These are phyloP conservation scores for Cutaneotrichosporon sp. DNA, from an alignment of 1,284 basidiomycete species.

Conservation along the genomic window DNA sequence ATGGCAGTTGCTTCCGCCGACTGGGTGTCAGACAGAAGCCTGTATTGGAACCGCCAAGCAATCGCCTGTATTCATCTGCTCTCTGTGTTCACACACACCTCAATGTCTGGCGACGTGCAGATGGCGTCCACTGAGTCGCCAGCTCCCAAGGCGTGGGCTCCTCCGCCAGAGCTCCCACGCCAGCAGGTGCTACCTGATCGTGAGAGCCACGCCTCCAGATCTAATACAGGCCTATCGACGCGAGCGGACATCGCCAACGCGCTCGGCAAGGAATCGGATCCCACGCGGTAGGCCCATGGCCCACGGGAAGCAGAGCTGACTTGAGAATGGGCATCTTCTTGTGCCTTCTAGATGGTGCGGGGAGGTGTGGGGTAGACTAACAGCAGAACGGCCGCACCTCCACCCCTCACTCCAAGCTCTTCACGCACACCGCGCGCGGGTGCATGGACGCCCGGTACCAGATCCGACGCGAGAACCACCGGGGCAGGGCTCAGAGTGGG, in stretches of 20 bases:
- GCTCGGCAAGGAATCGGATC: slow-evolving; percentile 31
- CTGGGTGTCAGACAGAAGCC: not conserved
- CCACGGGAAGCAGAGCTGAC: not conserved
- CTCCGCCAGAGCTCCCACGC: not conserved
- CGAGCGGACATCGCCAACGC: slow-evolving; percentile 18
- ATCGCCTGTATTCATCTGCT: not conserved
- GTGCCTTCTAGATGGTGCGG: slow-evolving; percentile 20
- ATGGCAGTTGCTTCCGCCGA: not conserved
- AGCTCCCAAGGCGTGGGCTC: not conserved
- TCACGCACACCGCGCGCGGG: slow-evolving; percentile 14
- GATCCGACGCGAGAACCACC: slow-evolving; percentile 9
- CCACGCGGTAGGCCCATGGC: slow-evolving; percentile 24
- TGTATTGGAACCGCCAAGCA: too few relatives aligned
- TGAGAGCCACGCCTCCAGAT: not conserved
- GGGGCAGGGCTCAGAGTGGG: slow-evolving; percentile 13
- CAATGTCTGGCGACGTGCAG: slow-evolving; percentile 7
- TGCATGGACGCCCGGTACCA: slow-evolving; percentile 6
- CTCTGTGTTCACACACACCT: not conserved
- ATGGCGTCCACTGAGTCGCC: not conserved
- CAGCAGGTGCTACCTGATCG: slow-evolving; percentile 3
- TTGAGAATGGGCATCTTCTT: slow-evolving; percentile 20
- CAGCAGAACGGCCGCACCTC: slow-evolving; percentile 19
- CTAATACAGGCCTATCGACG: slow-evolving; percentile 1
- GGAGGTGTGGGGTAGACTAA: not conserved
- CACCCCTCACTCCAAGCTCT: slow-evolving; percentile 17